Conservation (phyloP, 805 yeast species). For the Wickerhamomyces xylosicus region DNA sequence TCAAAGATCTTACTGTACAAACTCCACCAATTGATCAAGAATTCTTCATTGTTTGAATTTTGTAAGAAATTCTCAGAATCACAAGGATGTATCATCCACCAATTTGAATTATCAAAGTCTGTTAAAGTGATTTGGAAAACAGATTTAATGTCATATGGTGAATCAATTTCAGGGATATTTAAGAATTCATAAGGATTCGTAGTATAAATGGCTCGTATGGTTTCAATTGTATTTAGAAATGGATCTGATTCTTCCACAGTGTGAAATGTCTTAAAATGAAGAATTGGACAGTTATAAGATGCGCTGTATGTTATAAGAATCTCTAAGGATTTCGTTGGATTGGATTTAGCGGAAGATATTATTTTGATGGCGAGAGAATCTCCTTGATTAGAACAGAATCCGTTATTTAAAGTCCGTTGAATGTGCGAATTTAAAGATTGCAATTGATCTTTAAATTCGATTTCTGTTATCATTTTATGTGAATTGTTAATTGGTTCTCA, state of each 20-base stretch:
- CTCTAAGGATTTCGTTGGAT: not conserved
- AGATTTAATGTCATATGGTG: not conserved
- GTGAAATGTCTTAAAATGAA: not conserved
- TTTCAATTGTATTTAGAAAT: not conserved
- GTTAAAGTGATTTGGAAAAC: slow-evolving; percentile 5
- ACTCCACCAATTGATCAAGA: slow-evolving; percentile 21
- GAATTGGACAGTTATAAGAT: not conserved
- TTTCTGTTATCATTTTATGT: too few species aligned
- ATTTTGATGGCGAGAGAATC: too few species aligned
- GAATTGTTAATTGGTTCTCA: too few species aligned
- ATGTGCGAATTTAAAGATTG: not conserved
- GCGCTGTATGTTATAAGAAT: not conserved
- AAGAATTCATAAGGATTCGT: not conserved
- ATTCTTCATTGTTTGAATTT: slow-evolving; percentile 9
- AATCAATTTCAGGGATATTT: not conserved
- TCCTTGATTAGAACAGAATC: too few species aligned
- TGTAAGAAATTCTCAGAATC: slow-evolving; percentile 21
- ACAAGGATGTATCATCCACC: slow-evolving; percentile 32
- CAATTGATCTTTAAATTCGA: not conserved
- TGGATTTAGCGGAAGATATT: too few species aligned
- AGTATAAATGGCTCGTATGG: not conserved
- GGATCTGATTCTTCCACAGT: not conserved
- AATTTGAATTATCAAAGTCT: slow-evolving; percentile 4
- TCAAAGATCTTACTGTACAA: slow-evolving; percentile 9
- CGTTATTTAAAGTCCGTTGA: too few species aligned